These are phyloP conservation scores for Cornus florida DNA, from an alignment of 148 eudicot genomes.

Conservation along the genomic window DNA sequence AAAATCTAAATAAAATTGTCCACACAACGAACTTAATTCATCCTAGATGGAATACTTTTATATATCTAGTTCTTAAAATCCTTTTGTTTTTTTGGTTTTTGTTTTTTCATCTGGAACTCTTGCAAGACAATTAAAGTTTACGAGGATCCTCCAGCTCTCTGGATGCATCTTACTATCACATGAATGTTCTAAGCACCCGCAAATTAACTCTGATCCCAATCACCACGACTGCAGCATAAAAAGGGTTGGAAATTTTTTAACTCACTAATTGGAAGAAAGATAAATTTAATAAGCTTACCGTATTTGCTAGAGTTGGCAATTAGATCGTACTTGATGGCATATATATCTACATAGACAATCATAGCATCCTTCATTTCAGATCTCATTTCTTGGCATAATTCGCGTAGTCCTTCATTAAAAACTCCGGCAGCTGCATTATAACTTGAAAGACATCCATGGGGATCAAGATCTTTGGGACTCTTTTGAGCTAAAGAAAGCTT, in stretches of 20 bases:
- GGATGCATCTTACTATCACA: not conserved
- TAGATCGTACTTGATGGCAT: constrained; percentile 80
- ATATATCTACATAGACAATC: constrained; percentile 76
- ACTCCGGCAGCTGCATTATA: constrained; percentile 65
- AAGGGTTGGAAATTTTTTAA: not conserved
- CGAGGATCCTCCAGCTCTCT: not conserved
- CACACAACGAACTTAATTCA: not conserved
- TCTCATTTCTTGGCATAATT: constrained; percentile 50
- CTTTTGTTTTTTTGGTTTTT: not conserved
- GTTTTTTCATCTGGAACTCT: not conserved
- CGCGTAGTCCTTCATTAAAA: constrained; percentile 64
- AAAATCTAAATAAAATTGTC: not conserved
- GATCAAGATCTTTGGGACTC: constrained; percentile 45
- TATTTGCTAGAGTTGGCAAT: constrained; percentile 65
- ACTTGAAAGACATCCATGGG: constrained; percentile 61
- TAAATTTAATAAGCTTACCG: constrained; percentile 42
- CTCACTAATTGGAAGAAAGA: not conserved
- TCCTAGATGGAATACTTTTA: not conserved
- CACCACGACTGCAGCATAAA: not conserved
- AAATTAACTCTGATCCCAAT: not conserved
- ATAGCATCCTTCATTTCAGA: constrained; percentile 64
- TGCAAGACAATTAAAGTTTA: not conserved
- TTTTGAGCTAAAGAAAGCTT: constrained; percentile 53
- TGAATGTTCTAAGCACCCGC: not conserved
- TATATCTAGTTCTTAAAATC: not conserved